Evolutionary conservation across 345 rosid species (phyloP).

Genomic region (Dipteronia dyeriana): DNA sequence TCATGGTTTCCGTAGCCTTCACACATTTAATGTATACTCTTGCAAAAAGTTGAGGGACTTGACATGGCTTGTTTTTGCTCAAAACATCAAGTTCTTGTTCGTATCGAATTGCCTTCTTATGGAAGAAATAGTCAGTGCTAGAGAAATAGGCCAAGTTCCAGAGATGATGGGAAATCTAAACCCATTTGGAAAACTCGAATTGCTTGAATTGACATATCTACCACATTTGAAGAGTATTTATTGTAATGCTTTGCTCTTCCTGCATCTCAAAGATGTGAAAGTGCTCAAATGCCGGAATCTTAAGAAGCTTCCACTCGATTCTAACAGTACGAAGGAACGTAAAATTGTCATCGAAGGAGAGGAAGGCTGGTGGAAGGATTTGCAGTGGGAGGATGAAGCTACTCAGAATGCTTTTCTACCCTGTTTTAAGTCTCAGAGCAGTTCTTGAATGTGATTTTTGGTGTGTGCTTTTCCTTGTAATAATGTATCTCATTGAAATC

Average conservation of each 20-base stretch:
- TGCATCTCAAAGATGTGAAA: background rate
- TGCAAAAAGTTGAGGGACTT: background rate
- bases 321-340: background rate
- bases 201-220: background rate
- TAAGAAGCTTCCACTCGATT: constrained; percentile 20
- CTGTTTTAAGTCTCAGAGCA: no score
- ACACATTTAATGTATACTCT: background rate
- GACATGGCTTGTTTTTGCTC: constrained; percentile 21
- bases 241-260: constrained; percentile 4
- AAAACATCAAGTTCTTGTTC: background rate
- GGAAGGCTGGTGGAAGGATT: background rate
- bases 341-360: background rate
- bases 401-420: constrained; percentile 1
- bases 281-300: background rate
- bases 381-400: constrained; percentile 6
- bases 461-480: no score
- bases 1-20: background rate
- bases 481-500: no score
- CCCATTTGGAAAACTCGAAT: constrained; percentile 11
- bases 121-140: constrained; percentile 1
- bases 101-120: background rate
- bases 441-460: no score
- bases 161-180: no score
- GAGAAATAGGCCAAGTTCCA: background rate
- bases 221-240: background rate